Evolutionary conservation across 2,329 filamentous ascomycete genomes (phyloP).

Genomic region (Colletotrichum eremochloae): DNA sequence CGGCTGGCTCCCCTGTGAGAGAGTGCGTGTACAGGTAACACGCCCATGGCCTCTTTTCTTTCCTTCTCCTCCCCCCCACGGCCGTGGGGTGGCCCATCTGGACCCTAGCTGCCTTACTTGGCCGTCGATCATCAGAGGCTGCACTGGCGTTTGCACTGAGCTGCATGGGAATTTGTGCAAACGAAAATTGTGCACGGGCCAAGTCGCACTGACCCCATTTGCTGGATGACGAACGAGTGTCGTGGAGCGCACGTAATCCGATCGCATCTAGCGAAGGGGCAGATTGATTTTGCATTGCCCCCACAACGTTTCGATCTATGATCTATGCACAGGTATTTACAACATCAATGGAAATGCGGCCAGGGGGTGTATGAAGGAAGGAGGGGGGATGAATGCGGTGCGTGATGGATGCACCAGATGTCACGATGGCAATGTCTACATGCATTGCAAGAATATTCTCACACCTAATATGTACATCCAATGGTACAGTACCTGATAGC

Average conservation of each 20-base stretch:
- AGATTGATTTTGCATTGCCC: neutral
- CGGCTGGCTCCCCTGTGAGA: neutral
- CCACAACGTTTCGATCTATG: neutral
- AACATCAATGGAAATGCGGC: neutral
- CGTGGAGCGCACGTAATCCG: neutral
- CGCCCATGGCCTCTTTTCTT: neutral
- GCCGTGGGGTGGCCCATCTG: conserved; percentile 14
- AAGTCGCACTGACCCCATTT: neutral
- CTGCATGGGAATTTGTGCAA: conserved; percentile 24
- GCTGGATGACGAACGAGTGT: neutral
- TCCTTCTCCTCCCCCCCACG: neutral
- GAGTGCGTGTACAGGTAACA: conserved; percentile 22
- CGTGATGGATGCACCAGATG: neutral
- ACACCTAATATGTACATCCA: neutral
- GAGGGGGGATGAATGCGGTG: neutral
- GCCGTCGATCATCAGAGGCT: conserved; percentile 32
- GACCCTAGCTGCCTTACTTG: conserved; percentile 21
- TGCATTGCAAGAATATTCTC: too few relatives aligned
- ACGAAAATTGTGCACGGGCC: neutral
- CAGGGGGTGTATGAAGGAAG: too few relatives aligned
- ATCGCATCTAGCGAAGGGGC: neutral
- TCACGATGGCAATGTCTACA: conserved; percentile 11
- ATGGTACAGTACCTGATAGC: neutral
- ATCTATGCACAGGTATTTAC: neutral
- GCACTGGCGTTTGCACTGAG: neutral